These are phyloP conservation scores for Epichloe typhina DNA, from an alignment of 2,329 filamentous ascomycete genomes.

Conservation along the genomic window DNA sequence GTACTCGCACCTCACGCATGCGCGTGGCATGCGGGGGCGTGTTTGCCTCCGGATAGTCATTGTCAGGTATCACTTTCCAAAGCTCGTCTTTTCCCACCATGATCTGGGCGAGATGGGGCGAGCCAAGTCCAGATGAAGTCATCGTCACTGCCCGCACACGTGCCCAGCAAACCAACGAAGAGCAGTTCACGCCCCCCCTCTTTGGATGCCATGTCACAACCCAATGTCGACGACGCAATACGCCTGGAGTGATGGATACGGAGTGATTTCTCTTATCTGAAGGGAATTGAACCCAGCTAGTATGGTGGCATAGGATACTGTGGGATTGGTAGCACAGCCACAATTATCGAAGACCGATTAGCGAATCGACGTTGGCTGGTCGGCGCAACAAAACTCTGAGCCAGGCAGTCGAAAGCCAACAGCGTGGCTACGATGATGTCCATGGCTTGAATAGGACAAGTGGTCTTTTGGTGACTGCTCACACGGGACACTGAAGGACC, in stretches of 20 bases:
- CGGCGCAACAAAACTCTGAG: background rate
- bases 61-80: background rate
- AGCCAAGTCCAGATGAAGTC: background rate
- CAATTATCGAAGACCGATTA: background rate
- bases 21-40: conserved; percentile 1
- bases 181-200: background rate
- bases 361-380: background rate
- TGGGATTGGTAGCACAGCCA: background rate
- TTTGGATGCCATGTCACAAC: background rate
- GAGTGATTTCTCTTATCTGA: background rate
- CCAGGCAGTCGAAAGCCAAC: background rate
- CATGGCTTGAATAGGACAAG: background rate
- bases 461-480: background rate
- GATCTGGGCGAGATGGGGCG: background rate
- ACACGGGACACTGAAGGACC: background rate
- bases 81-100: background rate
- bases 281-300: background rate
- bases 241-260: background rate
- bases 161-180: background rate
- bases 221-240: background rate
- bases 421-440: background rate
- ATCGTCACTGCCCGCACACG: background rate
- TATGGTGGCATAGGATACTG: background rate
- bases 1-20: conserved; percentile 1
- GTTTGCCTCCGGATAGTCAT: background rate